Evolutionary conservation across 179 eudicot genomes (phyloP).

Genomic region (Patellifolia procumbens): DNA sequence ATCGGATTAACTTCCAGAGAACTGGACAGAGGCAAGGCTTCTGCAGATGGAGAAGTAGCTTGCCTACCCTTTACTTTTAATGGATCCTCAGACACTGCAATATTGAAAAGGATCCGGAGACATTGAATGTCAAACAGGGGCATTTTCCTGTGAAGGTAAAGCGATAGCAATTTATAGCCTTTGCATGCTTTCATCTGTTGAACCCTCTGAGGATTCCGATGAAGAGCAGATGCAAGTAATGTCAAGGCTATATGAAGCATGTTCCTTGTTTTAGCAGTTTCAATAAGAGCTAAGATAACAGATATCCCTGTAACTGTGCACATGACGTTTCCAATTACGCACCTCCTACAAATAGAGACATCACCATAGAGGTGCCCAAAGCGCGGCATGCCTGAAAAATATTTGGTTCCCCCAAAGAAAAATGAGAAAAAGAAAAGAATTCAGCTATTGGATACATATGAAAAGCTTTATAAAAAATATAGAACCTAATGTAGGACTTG

Average conservation of each 20-base stretch:
- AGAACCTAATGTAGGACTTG: neutral
- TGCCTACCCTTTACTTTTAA: constrained; percentile 38
- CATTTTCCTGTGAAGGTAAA: constrained; percentile 64
- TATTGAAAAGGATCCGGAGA: constrained; percentile 79
- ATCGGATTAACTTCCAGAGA: constrained; percentile 53
- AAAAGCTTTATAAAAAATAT: neutral
- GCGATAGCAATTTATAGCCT: constrained; percentile 79
- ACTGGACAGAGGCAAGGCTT: constrained; percentile 39
- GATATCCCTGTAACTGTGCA: constrained; percentile 77
- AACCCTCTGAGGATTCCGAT: constrained; percentile 71
- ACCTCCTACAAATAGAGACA: constrained; percentile 70
- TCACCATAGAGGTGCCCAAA: constrained; percentile 87
- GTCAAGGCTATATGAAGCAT: constrained; percentile 79
- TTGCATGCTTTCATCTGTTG: constrained; percentile 75
- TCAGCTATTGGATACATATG: neutral
- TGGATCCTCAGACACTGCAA: constrained; percentile 78
- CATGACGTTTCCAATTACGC: constrained; percentile 80
- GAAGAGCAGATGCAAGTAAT: constrained; percentile 77
- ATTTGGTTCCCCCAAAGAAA: neutral
- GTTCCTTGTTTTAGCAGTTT: constrained; percentile 85
- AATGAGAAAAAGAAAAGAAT: neutral
- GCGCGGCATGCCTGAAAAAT: constrained; percentile 66
- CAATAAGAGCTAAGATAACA: constrained; percentile 79
- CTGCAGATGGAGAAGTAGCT: constrained; percentile 41
- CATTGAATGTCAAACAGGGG: constrained; percentile 75